Percentiles rank a stretch among this genome's conserved stretches.
Conservation (phyloP, 2,329 filamentous ascomycete species). For the Pyricularia sp. region DNA sequence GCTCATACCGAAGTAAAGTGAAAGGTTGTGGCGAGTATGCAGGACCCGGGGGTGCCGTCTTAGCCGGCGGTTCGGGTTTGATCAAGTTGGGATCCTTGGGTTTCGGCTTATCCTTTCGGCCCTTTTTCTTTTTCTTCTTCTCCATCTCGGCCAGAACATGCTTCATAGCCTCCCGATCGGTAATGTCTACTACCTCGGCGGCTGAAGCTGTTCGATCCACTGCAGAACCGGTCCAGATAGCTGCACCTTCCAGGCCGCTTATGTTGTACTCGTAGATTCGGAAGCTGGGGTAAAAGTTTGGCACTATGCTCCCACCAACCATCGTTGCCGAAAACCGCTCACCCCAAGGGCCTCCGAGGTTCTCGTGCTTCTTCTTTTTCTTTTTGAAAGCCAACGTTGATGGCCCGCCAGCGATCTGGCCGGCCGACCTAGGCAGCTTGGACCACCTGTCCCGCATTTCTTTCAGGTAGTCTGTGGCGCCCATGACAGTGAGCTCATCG, state of each 20-base stretch:
- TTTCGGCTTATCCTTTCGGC: constrained; percentile 32
- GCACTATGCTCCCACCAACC: constrained; percentile 77
- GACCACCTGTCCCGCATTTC: constrained; percentile 71
- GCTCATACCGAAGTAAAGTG: constrained; percentile 66
- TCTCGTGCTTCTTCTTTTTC: constrained; percentile 12
- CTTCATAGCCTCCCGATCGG: constrained; percentile 12
- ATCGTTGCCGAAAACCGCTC: constrained; percentile 75
- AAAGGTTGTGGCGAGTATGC: constrained; percentile 80
- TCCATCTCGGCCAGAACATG: constrained; percentile 14
- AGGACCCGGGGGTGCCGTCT: constrained; percentile 64
- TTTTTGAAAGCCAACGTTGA: constrained; percentile 3
- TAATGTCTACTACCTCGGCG: constrained; percentile 6
- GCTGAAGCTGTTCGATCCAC: constrained; percentile 9
- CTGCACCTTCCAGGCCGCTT: constrained; percentile 51
- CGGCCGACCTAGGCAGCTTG: constrained; percentile 48
- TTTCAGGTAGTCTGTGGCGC: constrained; percentile 66
- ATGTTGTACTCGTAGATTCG: constrained; percentile 95
- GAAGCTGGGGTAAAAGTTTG: constrained; percentile 81
- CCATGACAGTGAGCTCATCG: constrained; percentile 46
- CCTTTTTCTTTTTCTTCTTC: constrained; percentile 26
- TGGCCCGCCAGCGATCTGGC: not conserved
- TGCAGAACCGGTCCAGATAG: constrained; percentile 27
- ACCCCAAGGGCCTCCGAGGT: constrained; percentile 42
- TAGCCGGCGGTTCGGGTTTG: constrained; percentile 60
- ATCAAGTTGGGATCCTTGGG: constrained; percentile 47